Conservation (phyloP, 2,329 filamentous ascomycete species). For the Neopestalotiopsis sp. region DNA sequence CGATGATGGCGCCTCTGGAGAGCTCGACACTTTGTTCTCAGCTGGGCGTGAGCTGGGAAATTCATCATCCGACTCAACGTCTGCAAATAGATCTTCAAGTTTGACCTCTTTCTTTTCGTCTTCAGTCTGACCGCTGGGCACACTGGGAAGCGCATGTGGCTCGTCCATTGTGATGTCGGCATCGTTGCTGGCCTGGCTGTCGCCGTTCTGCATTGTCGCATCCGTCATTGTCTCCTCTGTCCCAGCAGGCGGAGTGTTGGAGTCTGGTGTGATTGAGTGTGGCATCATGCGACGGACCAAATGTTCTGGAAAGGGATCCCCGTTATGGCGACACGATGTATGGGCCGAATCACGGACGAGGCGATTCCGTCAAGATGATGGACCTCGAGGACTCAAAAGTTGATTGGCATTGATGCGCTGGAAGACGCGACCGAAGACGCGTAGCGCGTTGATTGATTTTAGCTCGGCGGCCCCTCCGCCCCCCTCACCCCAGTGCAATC, state of each 20-base stretch:
- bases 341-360: background rate
- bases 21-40: slow-evolving; percentile 47
- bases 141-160: slow-evolving; percentile 27
- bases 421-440: background rate
- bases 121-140: slow-evolving; percentile 2
- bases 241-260: slow-evolving; percentile 33
- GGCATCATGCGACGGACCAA: slow-evolving; percentile 43
- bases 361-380: background rate
- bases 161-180: slow-evolving; percentile 50
- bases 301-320: background rate
- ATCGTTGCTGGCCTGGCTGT: slow-evolving; percentile 34
- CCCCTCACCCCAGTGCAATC: too few species aligned
- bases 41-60: slow-evolving; percentile 56
- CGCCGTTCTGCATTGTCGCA: slow-evolving; percentile 34
- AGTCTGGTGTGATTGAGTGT: slow-evolving; percentile 46
- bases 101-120: slow-evolving; percentile 52
- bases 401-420: background rate
- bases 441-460: slow-evolving; percentile 4
- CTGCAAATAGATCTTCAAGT: slow-evolving; percentile 64
- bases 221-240: slow-evolving; percentile 44
- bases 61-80: slow-evolving; percentile 66
- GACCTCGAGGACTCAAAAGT: background rate
- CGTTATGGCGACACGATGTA: background rate
- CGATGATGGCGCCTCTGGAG: slow-evolving; percentile 47
- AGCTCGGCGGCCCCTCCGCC: background rate